Conservation (phyloP, 179 eudicot genomes). For the Spergularia azorica region DNA sequence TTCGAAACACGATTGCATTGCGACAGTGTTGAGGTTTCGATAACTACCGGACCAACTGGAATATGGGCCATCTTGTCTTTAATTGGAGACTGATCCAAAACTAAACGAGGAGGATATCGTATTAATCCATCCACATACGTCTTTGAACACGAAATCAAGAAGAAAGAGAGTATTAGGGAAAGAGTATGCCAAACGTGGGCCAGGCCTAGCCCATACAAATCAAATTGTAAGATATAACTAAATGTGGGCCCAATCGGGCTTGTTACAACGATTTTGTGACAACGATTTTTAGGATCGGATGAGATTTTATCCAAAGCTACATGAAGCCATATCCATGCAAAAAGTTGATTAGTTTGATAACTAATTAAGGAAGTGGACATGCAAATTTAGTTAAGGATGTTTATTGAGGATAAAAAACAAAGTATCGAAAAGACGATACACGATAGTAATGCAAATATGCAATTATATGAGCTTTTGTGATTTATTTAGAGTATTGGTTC, state of each 20-base stretch:
- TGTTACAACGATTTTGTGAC: neutral
- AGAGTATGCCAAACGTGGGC: constrained; percentile 27
- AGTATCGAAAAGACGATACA: too few relatives aligned
- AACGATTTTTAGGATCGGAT: constrained; percentile 19
- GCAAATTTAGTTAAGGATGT: too few relatives aligned
- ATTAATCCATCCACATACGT: constrained; percentile 26
- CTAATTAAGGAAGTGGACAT: neutral
- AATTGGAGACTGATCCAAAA: neutral
- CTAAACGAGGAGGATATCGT: neutral
- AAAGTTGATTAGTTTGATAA: neutral
- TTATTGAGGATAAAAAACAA: too few relatives aligned
- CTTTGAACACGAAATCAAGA: constrained; percentile 3
- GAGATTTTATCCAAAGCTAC: constrained; percentile 6
- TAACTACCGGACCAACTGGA: constrained; percentile 10
- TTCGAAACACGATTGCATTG: neutral
- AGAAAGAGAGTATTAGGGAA: neutral
- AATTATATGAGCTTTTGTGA: too few relatives aligned
- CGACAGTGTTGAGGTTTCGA: constrained; percentile 16
- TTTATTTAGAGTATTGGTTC: too few relatives aligned
- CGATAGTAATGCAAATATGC: too few relatives aligned
- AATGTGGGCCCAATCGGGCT: constrained; percentile 14
- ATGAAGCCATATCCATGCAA: constrained; percentile 30
- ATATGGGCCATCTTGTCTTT: constrained; percentile 21
- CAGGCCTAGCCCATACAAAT: constrained; percentile 20
- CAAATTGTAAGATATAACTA: neutral